Base-by-base conservation (phyloP, 2,329 filamentous ascomycete species). In the Fusarium staphyleae region DNA sequence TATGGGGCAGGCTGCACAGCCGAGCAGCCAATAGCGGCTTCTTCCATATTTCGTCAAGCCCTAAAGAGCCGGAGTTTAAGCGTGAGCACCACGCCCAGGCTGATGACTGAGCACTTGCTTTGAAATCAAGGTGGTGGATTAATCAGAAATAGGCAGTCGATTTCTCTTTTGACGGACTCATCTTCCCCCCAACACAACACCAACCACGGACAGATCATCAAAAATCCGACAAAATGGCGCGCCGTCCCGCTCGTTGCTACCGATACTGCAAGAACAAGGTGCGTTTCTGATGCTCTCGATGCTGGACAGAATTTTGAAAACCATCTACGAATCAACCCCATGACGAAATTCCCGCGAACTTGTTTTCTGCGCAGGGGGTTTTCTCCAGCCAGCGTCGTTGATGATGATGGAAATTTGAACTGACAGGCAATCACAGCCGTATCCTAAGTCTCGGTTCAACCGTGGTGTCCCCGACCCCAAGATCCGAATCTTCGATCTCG, bases 191-290 rank as follows among this genome's bases (percentile, higher is more conserved):
- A 70, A 70, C 71, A 72, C 69, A 72, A 64, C 72, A 75, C 65
- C 70, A 66, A 70, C 18, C 60, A 49, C 58, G 68, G 74, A 72
- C 65, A 71, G 71, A 68, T 72, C 67, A 69, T 60, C 68, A 69
- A 74, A 81, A 85, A 81, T 82, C 84, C 81, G 86, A 88, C 88
- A 93, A 88, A 85, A 99, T 99, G 95, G 95, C 95, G 77, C 92
- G 95, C 82, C 92, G 95, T 90, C 95, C 95, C 77, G 95, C 95
- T 77, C 90, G 95, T 86, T 99, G 95, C 86, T 99, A 96, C 88
- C 89, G 95, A 78, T 99, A 99, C 90, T 99, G 95, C 93, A 99
- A 99, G 91, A 99, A 98, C 89, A 97, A 97, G 92, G 92, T 96
- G 78, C 82, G 89, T 80, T 63, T 42, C 35, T 44, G 12, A 44